Base-by-base conservation (phyloP, 2,329 filamentous ascomycete species). In the Alternaria alternata region DNA sequence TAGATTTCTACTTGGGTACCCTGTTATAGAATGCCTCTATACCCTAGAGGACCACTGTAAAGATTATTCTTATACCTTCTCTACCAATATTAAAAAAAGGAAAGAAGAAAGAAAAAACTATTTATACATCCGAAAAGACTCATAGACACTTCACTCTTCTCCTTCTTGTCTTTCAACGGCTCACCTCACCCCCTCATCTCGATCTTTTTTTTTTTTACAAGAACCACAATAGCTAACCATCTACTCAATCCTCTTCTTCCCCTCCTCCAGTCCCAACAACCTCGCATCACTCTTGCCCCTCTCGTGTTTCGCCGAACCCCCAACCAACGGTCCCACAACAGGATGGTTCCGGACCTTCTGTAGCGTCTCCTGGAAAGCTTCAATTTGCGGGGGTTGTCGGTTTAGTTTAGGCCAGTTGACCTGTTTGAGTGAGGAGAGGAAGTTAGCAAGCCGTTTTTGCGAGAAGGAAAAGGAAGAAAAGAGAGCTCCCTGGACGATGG, bases 361-460 rank as follows among this genome's bases (percentile, higher is more conserved):
- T 67, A 97, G 88, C 53, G 94, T 92, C 70, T 97, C 93, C 71
- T 93, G 89, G 79, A 94, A 96, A 39, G 93, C 93, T 73, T 99
- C 95, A 7, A 88, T 86, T 3, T 93, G 94, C 80, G 91, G 96
- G 3, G 92, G 88, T 16, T 93, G 89, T 11, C 93, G 94, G 78
- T 96, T 96, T 48, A 99, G 87, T 76, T 96, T 97, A 9, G 95
- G 95, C 95, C 96, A 99, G 81, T 97, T 98, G 68, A 97, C 94
- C 93, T 97, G 52, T 38, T 6, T 18, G 18, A 18, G 18, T 18
- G 18, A 18, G 18, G 14, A n/a, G 14, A 24, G 5, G 1, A 24
- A 1, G 24, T 26, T 26, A 26, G 24, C 24, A 7, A 7, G 1
- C 24, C 24, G 24, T 7, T 26, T 26, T 7, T 24, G 22, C 22